Conservation (phyloP, 352 stramenopile species). For the Phytophthora fragariaefolia region DNA sequence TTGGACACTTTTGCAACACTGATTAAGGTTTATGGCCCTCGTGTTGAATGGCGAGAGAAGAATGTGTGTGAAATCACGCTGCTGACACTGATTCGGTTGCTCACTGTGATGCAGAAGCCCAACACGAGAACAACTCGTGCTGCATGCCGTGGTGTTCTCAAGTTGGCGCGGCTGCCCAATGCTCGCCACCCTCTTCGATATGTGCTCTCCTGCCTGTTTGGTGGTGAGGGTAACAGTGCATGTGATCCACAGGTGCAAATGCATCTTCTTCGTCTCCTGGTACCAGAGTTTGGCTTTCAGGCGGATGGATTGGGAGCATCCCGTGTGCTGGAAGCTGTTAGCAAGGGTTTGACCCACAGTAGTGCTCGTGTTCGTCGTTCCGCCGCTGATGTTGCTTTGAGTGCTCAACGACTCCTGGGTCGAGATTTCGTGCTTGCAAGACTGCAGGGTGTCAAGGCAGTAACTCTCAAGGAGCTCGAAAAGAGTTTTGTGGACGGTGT, state of each 20-base stretch:
- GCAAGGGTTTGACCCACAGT: slow-evolving; percentile 53
- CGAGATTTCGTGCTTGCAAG: slow-evolving; percentile 71
- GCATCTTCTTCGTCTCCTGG: slow-evolving; percentile 76
- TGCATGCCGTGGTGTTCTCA: slow-evolving; percentile 78
- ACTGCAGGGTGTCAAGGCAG: slow-evolving; percentile 76
- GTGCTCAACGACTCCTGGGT: slow-evolving; percentile 76
- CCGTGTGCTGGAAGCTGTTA: slow-evolving; percentile 57
- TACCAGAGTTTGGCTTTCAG: slow-evolving; percentile 84
- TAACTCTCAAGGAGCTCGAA: slow-evolving; percentile 85
- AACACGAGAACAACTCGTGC: slow-evolving; percentile 79
- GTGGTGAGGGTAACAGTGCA: slow-evolving; percentile 52
- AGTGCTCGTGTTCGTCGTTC: slow-evolving; percentile 80
- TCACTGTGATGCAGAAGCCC: slow-evolving; percentile 77
- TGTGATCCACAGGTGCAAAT: slow-evolving; percentile 78
- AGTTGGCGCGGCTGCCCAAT: slow-evolving; percentile 70
- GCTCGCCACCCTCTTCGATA: slow-evolving; percentile 70
- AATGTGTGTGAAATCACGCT: slow-evolving; percentile 67
- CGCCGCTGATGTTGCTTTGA: slow-evolving; percentile 81
- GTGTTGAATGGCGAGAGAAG: slow-evolving; percentile 76
- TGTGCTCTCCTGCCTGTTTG: slow-evolving; percentile 76
- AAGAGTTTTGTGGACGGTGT: slow-evolving; percentile 78
- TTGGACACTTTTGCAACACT: slow-evolving; percentile 76
- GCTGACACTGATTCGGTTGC: slow-evolving; percentile 66
- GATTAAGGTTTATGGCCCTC: slow-evolving; percentile 77
- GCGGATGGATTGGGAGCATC: slow-evolving; percentile 66